Conservation (phyloP, 352 stramenopile genomes). For the Pythium insidiosum region DNA sequence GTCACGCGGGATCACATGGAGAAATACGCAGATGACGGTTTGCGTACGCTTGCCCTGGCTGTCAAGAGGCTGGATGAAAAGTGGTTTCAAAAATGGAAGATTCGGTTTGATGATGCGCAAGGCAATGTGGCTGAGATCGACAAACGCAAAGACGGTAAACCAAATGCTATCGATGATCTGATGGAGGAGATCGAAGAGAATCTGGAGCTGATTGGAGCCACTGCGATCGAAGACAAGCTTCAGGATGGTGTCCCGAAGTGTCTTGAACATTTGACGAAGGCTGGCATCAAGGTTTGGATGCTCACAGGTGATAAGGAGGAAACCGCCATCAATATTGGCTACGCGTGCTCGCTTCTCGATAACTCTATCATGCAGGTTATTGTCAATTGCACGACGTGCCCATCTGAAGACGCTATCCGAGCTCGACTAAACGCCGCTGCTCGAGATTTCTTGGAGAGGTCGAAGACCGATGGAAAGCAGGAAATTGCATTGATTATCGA, state of each 20-base stretch:
- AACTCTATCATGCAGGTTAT: constrained; percentile 78
- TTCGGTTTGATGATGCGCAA: constrained; percentile 57
- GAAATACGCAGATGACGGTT: constrained; percentile 73
- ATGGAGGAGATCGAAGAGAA: constrained; percentile 81
- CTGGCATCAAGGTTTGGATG: constrained; percentile 86
- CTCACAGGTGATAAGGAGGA: constrained; percentile 86
- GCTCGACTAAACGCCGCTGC: constrained; percentile 30
- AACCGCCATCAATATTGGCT: constrained; percentile 89
- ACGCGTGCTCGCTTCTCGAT: constrained; percentile 80
- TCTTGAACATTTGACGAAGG: constrained; percentile 66
- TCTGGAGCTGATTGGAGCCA: constrained; percentile 81
- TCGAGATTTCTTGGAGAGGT: constrained; percentile 38
- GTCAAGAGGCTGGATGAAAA: constrained; percentile 58
- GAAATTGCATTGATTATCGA: constrained; percentile 70
- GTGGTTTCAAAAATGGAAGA: constrained; percentile 72
- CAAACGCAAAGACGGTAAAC: constrained; percentile 69
- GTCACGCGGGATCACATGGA: constrained; percentile 74
- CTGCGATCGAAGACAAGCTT: constrained; percentile 90
- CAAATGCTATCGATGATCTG: constrained; percentile 65
- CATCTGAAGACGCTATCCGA: constrained; percentile 61
- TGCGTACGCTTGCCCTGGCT: constrained; percentile 78
- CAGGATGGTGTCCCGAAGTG: constrained; percentile 87
- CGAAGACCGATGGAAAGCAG: constrained; percentile 27
- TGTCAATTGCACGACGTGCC: constrained; percentile 61
- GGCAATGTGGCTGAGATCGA: constrained; percentile 66